Evolutionary conservation across 2,329 filamentous ascomycete species (phyloP), one percentile per base, ranked within the genome.

Genomic region (Colletotrichum aenigma): DNA sequence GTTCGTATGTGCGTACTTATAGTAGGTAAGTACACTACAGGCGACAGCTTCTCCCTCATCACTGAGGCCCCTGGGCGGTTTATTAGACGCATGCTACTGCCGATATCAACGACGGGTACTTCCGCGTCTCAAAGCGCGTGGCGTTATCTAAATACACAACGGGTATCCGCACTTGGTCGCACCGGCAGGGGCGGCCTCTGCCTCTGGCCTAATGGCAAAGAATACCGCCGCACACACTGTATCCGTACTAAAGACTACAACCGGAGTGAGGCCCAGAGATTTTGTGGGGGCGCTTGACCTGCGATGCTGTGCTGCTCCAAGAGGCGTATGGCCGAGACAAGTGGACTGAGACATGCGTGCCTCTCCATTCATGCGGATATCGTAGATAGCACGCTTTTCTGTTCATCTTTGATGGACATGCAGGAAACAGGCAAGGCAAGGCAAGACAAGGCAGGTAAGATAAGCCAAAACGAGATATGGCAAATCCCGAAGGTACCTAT

Each of bases 381-480:
- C 43, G 30, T 66, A 21, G 30, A 34, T 58, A 21, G 30, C 28
- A 32, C 21, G 66, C 26, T 16, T 61, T 18, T 48, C 6, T 21
- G 21, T 32, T 13, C 30, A 38, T 36, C 70, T 28, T 62, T 52
- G 61, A 18, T 58, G 8, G 26, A 26, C 13, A 71, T 66, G 67
- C 52, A 55, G 71, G 28, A 52, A 71, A 30, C 67, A 71, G 60
- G 52, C 52, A 56, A 38, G 48, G 32, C 21, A n/a, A 32, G 43
- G 21, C 16, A 15, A 36, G 34, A 4, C 30, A 12, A 32, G 30
- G 30, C 30, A 36, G 15, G 36, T 48, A 74, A 74, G 67, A 71
- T 48, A 70, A 70, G 18, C 61, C 55, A 60, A 61, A 66, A 74
- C 68, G 48, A 74, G 52, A 65, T 67, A 32, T 34, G 32, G 71